Evolutionary conservation across 2,329 filamentous ascomycete genomes (phyloP).

Genomic region (Fusarium duplospermum): DNA sequence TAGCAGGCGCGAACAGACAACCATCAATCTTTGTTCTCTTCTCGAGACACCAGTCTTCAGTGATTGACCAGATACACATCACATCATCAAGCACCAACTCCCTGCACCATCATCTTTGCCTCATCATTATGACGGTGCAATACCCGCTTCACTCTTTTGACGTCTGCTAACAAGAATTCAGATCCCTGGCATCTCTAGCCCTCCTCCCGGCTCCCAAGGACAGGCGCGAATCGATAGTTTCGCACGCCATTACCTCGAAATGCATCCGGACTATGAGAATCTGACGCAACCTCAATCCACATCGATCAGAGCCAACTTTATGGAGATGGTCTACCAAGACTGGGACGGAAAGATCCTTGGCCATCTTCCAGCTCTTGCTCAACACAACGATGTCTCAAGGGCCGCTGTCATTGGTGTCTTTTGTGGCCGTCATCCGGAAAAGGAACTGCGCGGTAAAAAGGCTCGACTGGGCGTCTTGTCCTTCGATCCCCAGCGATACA

Average conservation of each 20-base stretch:
- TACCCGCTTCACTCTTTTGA: fast-evolving
- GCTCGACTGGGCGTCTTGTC: neutral
- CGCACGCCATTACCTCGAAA: neutral
- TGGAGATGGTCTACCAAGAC: neutral
- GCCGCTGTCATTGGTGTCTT: neutral
- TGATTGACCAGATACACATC: neutral
- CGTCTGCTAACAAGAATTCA: neutral
- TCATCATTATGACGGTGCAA: neutral
- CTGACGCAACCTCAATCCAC: neutral
- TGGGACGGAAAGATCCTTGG: neutral
- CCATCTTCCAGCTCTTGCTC: neutral
- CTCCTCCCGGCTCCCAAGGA: neutral
- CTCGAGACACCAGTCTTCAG: neutral
- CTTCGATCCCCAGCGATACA: neutral
- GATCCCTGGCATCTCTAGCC: neutral
- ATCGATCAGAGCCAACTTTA: neutral
- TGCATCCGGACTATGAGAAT: neutral
- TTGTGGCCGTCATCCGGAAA: neutral
- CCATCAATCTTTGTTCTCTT: neutral
- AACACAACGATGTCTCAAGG: neutral
- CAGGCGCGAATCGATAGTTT: neutral
- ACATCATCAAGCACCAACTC: neutral
- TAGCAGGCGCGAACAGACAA: neutral
- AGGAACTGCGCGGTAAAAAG: neutral
- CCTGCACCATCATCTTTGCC: neutral